Evolutionary conservation across 78 protist genomes (phyloP), one percentile per base, ranked within the genome.

Genomic region (Dictyostelium brefeldianum): DNA sequence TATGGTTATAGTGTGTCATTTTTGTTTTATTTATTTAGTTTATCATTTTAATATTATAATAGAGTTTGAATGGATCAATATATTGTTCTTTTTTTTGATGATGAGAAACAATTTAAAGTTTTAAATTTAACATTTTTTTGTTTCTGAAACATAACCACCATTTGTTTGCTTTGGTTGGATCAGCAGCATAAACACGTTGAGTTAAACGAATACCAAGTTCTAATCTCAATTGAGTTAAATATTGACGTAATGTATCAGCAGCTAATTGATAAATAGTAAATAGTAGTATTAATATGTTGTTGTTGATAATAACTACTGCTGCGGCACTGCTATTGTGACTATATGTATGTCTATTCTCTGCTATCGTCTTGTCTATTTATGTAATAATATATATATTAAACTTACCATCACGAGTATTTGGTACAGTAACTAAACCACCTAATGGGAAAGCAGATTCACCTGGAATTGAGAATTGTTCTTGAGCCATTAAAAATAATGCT

Each of bases 111-210:
- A 17, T 80, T 94, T 94, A 89, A 80, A 96, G 69, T 62, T 85
- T 74, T 82, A 89, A 91, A 80, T 91, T 94, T 73, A 96, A 79
- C 93, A 96, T 96, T 89, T 96, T 96, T 73, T 97, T 79, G 95
- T 96, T 96, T 36, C 89, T 53, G 95, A 97, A 96, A 57, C 95
- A 85, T 64, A 94, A 41, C 98, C 99, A 97, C 96, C 97, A 96
- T 81, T 98, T 96, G 85, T 83, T 91, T 62, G 94, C 95, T 48
- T 43, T 74, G n/a, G 91, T 56, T 48, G 89, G 51, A 47, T 80
- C 92, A 25, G 73, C 81, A 31, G 36, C 91, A 81, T 89, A 98
- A 25, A 94, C 94, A 50, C 64, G 50, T 64, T 81, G 87, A 9
- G 74, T 47, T 0, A 98, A 83, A 25, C 99, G 97, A 29, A 47